A percentile compares a stretch with the other conserved stretches of the same genome.
These are phyloP conservation scores for Fagopyrum tataricum DNA, from an alignment of 148 eudicot species.

Conservation along the genomic window DNA sequence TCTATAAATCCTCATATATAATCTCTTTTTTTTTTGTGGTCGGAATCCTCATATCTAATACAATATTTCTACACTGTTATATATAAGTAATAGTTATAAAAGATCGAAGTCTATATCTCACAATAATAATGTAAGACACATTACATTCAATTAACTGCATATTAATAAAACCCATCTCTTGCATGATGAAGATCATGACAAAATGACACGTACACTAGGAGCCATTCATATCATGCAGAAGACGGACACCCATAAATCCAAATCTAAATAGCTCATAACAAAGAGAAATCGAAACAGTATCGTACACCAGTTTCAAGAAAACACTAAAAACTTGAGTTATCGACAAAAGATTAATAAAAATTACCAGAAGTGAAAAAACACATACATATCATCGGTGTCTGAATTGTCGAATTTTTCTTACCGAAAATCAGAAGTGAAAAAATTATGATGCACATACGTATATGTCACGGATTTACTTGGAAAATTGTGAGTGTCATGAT, in stretches of 20 bases:
- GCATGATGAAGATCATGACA: background rate
- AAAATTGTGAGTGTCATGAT: background rate
- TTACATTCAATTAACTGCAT: too few species aligned
- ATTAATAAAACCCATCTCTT: too few species aligned
- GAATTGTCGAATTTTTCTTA: background rate
- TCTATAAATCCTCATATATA: too few species aligned
- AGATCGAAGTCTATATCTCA: too few species aligned
- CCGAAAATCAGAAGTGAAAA: background rate
- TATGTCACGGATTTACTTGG: slow-evolving; percentile 11
- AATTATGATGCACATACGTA: background rate
- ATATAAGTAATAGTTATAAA: too few species aligned
- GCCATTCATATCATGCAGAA: background rate
- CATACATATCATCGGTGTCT: background rate
- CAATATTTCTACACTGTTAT: too few species aligned
- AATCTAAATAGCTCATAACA: background rate
- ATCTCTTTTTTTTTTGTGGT: too few species aligned
- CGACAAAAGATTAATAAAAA: background rate
- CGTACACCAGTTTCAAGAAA: too few species aligned
- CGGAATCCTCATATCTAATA: too few species aligned
- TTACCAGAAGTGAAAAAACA: background rate
- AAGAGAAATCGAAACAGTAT: too few species aligned
- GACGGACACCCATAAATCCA: background rate
- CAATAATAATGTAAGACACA: too few species aligned
- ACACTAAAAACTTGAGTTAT: background rate
- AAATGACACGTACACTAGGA: background rate